Base-by-base conservation (phyloP, 495 filamentous ascomycete genomes). In the Amorphotheca resinae region DNA sequence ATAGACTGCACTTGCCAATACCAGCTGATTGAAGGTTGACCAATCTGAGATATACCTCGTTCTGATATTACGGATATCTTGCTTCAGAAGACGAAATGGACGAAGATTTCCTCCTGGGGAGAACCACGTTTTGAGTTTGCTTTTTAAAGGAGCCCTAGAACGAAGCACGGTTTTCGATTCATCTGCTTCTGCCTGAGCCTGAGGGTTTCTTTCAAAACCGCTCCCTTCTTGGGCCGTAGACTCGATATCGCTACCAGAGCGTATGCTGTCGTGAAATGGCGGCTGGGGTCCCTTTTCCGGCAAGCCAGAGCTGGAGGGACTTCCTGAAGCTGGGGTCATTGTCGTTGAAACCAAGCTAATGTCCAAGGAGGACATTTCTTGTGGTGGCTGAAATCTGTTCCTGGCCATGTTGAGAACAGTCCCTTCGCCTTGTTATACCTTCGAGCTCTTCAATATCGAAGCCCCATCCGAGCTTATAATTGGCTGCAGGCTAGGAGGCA, bases 1-100 rank as follows among this genome's bases (percentile, higher is more conserved):
- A 59, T 79, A 83, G 14, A 85, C 75, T 1, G 80, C 77, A 34
- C 74, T 79, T 9, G 80, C 80, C 47, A 85, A 64, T 9, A 84
- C 62, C 40, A 82, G 60, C 50, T 84, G 80, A 51, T 84, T 84
- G 62, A 84, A 84, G 11, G 67, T 50, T 1, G 59, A 69, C 79
- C 80, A 84, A 57, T 84, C 80, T 1, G 76, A 81, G 1, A 68
- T 40, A 59, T 76, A 84, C 49, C 75, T 63, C 7, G 53, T 50
- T 9, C 68, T 64, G 12, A 80, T 51, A 33, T 77, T 77, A 2
- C 58, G 33, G 14, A 76, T 48, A 59, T 84, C 80, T 41, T 76
- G 70, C 47, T 63, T 67, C 7, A 84, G 62, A 3, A 84, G 62
- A 15, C 80, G 68, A 50, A 79, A 79, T 6, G 79, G 79, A 36